Base-by-base conservation (phyloP, 1,284 basidiomycete genomes). In the Microbotryomycetes sp. region DNA sequence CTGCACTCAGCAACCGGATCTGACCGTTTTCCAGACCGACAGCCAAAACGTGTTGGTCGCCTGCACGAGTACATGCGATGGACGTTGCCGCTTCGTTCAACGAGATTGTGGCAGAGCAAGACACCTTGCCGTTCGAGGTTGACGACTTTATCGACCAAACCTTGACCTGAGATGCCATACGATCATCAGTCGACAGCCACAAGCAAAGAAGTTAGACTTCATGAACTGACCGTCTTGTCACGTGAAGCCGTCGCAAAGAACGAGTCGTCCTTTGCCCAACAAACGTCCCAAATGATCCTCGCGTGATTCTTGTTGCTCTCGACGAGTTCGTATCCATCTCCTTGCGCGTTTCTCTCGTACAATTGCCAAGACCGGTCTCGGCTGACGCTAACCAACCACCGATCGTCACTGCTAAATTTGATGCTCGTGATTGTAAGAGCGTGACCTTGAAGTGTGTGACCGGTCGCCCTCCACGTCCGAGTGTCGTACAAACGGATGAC, bases 281-380 rank as follows among this genome's bases (percentile, higher is more conserved):
- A 83, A 70, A 86, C 89, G 74, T 98, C 96, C 89, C 96, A 94
- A 45, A 98, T 87, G 72, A 99, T 97, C 30, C 96, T 83, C 1
- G 83, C 82, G 75, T 98, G 94, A 0, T 90, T 85, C 74, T 89
- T 91, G 66, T 92, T 85, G 9, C 83, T 81, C n/a, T 62, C 60
- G 4, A 83, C 82, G 15, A 85, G 69, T 0, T 85, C 81, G 16
- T 78, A 68, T 16, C 13, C 46, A 52, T 51, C 28, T 31, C 70
- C 73, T 31, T 72, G 68, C 16, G n/a, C n/a, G n/a, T 59, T 66
- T 18, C 70, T 69, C 68, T 82, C 81, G 70, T 85, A 97, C n/a
- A 97, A 73, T 53, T 88, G 81, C 96, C 96, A 99, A 11, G 87
- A 85, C 54, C 96, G 81, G 76, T 99, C 96, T 69, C 96, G 80